These are phyloP conservation scores for Isoetes engelmannii DNA, from an alignment of 83 land plant species.

Conservation along the genomic window DNA sequence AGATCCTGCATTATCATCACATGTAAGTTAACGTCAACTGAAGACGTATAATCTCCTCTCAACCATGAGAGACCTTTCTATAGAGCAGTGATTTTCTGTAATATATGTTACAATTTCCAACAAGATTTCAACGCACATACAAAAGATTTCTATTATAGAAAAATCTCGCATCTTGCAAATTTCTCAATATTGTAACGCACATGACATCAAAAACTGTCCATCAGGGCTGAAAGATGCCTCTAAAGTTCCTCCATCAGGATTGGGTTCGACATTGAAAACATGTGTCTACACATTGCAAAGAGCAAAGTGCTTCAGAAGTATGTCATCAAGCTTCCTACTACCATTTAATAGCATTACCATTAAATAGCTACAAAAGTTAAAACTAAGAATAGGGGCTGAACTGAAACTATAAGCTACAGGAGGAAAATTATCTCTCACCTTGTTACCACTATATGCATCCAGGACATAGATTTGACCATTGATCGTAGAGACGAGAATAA, in stretches of 20 bases:
- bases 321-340: too few species aligned
- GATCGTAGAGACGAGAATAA: conserved; percentile 1
- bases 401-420: neutral
- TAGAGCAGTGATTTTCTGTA: too few species aligned
- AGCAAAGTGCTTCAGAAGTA: too few species aligned
- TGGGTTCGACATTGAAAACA: conserved; percentile 72
- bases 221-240: conserved; percentile 98
- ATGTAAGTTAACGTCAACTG: too few species aligned
- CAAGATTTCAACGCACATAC: too few species aligned
- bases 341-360: too few species aligned
- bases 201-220: conserved; percentile 84
- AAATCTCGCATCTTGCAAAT: too few species aligned
- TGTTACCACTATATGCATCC: conserved; percentile 2
- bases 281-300: conserved; percentile 42
- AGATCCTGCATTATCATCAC: conserved; percentile 49
- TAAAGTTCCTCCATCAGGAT: conserved; percentile 52
- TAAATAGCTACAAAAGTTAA: neutral
- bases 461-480: neutral
- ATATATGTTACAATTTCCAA: too few species aligned
- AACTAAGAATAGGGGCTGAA: neutral
- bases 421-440: neutral
- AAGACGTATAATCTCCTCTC: too few species aligned
- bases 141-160: too few species aligned
- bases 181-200: conserved; percentile 21
- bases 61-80: too few species aligned